Evolutionary conservation across 2,329 filamentous ascomycete species (phyloP), one percentile per base, ranked within the genome.

Genomic region (Xylaria sp.): DNA sequence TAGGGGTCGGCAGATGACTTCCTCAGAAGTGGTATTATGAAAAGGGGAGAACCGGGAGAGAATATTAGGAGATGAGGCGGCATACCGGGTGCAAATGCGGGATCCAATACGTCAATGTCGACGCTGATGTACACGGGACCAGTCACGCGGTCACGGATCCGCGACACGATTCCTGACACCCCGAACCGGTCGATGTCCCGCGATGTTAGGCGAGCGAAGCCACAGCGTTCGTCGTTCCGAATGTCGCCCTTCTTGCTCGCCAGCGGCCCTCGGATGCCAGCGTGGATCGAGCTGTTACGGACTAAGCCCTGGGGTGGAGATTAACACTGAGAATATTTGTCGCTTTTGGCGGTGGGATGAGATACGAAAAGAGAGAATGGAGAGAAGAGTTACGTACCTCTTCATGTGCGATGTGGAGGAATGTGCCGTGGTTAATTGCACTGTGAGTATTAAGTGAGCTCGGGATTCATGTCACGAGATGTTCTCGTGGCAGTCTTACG

Each of bases 81-180:
- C 74, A 68, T 71, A 81, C 80, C 81, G n/a, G 90, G 90, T 8
- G 87, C 87, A 51, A 78, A 77, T 0, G 79, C 88, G 0, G 91
- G 91, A 73, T 94, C 90, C 47, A 94, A 80, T 0, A 93, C 90
- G 74, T 94, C 91, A 67, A 93, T 93, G 71, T 94, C 91, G 15
- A 94, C 85, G 59, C 85, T 89, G 23, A 94, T 80, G 70, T 94
- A 94, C 11, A 87, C 85, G 44, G 78, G 82, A 0, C 80, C 79
- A 13, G 78, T 79, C 0, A 87, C 82, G 8, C 85, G 78, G 2
- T 80, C 72, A 69, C 90, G 79, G 65, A 94, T 91, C 40, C 76
- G 78, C 10, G 85, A 76, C 2, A 91, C 83, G 38, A 94, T 78
- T 0, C 89, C 90, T 33, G 81, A 79, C 0, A 83, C 78, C 3